Percentiles rank a stretch among this genome's conserved stretches.
Evolutionary conservation across 2,329 filamentous ascomycete species (phyloP).

Genomic region (Phyllosticta citriasiana): DNA sequence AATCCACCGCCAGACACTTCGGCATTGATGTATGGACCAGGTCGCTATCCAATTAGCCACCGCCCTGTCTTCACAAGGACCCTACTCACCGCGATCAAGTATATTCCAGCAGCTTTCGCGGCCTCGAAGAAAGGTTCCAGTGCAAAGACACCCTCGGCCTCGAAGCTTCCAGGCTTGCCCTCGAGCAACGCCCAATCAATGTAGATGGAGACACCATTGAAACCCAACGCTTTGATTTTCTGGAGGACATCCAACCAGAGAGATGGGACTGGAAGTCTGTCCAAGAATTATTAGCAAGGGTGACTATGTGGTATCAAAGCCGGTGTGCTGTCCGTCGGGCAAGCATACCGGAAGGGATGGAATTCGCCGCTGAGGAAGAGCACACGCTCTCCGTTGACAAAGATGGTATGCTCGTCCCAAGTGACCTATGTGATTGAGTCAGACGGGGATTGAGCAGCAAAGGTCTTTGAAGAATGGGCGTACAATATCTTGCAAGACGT

Average conservation of each 20-base stretch:
- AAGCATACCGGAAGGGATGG: slow-evolving; percentile 51
- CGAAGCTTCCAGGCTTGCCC: slow-evolving; percentile 59
- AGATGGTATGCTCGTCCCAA: slow-evolving; percentile 64
- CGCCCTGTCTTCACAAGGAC: slow-evolving; percentile 5
- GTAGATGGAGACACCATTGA: slow-evolving; percentile 72
- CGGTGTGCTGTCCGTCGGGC: background rate
- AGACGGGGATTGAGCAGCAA: background rate
- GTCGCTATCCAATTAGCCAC: slow-evolving; percentile 21
- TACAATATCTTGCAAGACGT: slow-evolving; percentile 47
- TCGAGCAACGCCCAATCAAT: slow-evolving; percentile 70
- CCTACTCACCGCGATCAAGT: slow-evolving; percentile 51
- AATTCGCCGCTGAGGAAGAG: slow-evolving; percentile 67
- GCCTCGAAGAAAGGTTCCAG: slow-evolving; percentile 68
- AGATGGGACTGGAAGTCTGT: slow-evolving; percentile 48
- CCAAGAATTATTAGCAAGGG: slow-evolving; percentile 12
- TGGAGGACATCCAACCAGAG: slow-evolving; percentile 67
- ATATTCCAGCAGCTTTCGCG: slow-evolving; percentile 62
- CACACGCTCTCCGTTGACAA: slow-evolving; percentile 58
- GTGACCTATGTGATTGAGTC: slow-evolving; percentile 39
- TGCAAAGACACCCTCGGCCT: slow-evolving; percentile 61
- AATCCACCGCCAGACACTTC: slow-evolving; percentile 69
- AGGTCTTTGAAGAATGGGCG: slow-evolving; percentile 15
- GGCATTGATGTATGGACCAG: slow-evolving; percentile 70
- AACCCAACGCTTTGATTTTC: slow-evolving; percentile 72
- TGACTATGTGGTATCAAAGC: background rate